phyloP scores from a whole-genome alignment of 768 basidiomycete genomes.

The Suillus cothurnatus region DNA sequence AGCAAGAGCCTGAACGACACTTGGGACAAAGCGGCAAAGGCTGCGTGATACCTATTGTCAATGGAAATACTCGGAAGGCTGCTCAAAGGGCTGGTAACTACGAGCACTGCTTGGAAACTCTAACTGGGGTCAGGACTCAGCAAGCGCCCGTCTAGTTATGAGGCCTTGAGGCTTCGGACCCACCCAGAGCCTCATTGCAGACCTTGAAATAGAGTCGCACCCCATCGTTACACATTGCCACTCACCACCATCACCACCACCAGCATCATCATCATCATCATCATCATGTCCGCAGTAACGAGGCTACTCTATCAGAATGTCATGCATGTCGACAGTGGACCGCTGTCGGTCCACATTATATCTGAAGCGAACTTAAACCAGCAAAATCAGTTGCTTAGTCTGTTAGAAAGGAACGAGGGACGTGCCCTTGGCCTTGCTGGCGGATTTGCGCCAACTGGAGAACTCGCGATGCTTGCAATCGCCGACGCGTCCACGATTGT shows the following conservation, averaged over 20 bases:
- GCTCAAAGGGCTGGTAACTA: neutral
- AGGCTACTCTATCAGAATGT: slow-evolving; percentile 31
- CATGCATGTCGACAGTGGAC: slow-evolving; percentile 26
- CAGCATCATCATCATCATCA: slow-evolving; percentile 5
- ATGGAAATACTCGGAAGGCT: neutral
- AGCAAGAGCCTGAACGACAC: neutral
- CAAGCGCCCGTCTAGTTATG: neutral
- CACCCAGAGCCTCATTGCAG: neutral
- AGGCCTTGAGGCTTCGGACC: neutral
- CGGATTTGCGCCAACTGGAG: slow-evolving; percentile 22
- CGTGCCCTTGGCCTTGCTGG: slow-evolving; percentile 34
- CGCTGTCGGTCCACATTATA: slow-evolving; percentile 16
- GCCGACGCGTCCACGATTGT: slow-evolving; percentile 30
- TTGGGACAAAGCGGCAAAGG: neutral
- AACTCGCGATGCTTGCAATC: slow-evolving; percentile 29
- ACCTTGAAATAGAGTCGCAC: neutral
- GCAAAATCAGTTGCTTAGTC: slow-evolving; percentile 17
- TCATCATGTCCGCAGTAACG: slow-evolving; percentile 13
- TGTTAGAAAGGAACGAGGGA: slow-evolving; percentile 36
- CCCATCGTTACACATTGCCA: slow-evolving; percentile 1
- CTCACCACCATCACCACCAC: neutral
- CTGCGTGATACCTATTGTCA: neutral
- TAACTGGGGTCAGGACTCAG: neutral
- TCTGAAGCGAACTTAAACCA: slow-evolving; percentile 26
- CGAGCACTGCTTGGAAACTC: neutral